Evolutionary conservation across 2,329 filamentous ascomycete species (phyloP), one percentile per base, ranked within the genome.

Genomic region (Xylariomycetidae sp.): DNA sequence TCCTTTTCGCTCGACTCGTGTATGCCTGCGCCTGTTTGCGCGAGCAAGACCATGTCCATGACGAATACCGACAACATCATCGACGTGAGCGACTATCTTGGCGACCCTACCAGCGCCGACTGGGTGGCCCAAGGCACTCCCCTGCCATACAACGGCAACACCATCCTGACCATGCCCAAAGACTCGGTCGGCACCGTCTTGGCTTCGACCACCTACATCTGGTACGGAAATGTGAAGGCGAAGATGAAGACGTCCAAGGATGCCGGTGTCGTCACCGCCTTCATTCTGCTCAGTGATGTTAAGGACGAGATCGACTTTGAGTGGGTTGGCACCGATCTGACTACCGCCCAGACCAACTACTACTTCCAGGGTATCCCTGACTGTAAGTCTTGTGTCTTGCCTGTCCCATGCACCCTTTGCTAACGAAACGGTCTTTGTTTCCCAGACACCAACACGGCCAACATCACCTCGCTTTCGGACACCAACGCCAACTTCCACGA

Each of bases 291-390:
- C 61, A 89, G 85, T 22, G 90, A 96, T 53, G 84, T 93, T 54
- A 94, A 95, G 72, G 92, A 98, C 55, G 92, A 98, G 63, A 95
- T 98, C 52, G 92, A 98, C 65, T 96, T 87, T 58, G 92, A 98
- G 60, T 96, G 84, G 58, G 75, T 98, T 34, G 92, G 92, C 46
- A 74, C 74, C 27, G 85, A 95, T 53, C 68, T 94, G 42, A 55
- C 68, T 29, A 75, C 72, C 42, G 85, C 83, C 13, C 89, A 98
- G 68, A 92, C 88, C 57, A 98, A 98, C 68, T 98, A 80, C 70
- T 98, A 95, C 65, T 95, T 83, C 66, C 89, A 95, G 65, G 92
- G 92, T 54, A 82, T 95, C 43, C 82, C 86, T 24, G 73, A 90
- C 59, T 96, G 87, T 94, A 70, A 69, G 85, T 56, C 17, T 19